Conservation (phyloP, 805 yeast genomes). For the Torulaspora gathmanii region DNA sequence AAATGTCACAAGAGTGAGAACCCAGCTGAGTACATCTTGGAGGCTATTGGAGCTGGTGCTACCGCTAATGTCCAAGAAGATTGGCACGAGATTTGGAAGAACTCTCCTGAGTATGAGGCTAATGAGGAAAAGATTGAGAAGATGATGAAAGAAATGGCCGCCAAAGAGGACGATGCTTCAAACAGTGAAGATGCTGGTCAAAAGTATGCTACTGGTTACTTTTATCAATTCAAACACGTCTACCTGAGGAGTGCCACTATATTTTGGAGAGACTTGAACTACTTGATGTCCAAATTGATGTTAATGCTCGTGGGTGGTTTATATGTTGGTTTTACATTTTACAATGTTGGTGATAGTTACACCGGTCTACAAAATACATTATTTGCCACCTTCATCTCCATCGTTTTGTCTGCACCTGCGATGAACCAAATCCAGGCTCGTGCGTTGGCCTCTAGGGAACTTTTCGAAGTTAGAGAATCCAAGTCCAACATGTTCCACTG, state of each 20-base stretch:
- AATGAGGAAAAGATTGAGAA: conserved; percentile 32
- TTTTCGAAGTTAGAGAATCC: conserved; percentile 66
- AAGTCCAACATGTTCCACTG: conserved; percentile 71
- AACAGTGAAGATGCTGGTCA: conserved; percentile 11
- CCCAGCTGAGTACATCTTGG: conserved; percentile 44
- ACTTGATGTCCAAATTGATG: conserved; percentile 55
- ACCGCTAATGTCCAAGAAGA: conserved; percentile 44
- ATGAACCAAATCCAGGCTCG: conserved; percentile 59
- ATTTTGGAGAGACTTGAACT: conserved; percentile 58
- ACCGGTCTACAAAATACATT: conserved; percentile 56
- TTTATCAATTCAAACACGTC: conserved; percentile 42
- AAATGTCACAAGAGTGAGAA: conserved; percentile 45
- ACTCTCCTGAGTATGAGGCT: conserved; percentile 36
- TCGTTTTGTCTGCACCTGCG: conserved; percentile 51
- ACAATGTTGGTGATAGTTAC: conserved; percentile 47
- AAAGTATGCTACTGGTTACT: conserved; percentile 39
- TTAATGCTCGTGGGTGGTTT: conserved; percentile 49
- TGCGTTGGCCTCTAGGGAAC: conserved; percentile 53
- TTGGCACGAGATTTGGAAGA: conserved; percentile 60
- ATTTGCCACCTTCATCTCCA: conserved; percentile 56
- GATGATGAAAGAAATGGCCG: conserved; percentile 28
- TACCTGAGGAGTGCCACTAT: conserved; percentile 38
- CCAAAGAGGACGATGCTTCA: conserved; percentile 6
- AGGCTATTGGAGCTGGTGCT: conserved; percentile 45
- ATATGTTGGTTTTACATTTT: conserved; percentile 69